These are phyloP conservation scores for Aplosporella prunicola DNA, from an alignment of 2,329 filamentous ascomycete genomes.

Conservation along the genomic window DNA sequence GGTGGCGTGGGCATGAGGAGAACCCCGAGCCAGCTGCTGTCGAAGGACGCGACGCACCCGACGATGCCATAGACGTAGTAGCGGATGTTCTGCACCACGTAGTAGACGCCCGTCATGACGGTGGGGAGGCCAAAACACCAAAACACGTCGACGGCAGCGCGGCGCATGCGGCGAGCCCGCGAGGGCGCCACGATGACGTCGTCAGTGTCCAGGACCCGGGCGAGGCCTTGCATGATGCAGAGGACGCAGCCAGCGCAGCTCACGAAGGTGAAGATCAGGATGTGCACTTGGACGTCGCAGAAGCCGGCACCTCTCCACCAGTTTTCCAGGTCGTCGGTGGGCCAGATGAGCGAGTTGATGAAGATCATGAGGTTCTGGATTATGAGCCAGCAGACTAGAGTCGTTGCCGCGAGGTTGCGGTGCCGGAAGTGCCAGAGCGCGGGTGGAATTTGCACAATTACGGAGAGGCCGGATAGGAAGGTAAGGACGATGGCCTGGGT, in stretches of 20 bases:
- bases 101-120: slow-evolving; percentile 47
- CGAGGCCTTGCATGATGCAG: slow-evolving; percentile 52
- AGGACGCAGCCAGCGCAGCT: slow-evolving; percentile 44
- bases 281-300: slow-evolving; percentile 55
- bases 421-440: slow-evolving; percentile 52
- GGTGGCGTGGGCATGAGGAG: slow-evolving; percentile 49
- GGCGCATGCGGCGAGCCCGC: slow-evolving; percentile 37
- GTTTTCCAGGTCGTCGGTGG: slow-evolving; percentile 42
- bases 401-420: slow-evolving; percentile 50
- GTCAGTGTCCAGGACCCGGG: slow-evolving; percentile 51
- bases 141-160: slow-evolving; percentile 41
- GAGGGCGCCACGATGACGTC: slow-evolving; percentile 43
- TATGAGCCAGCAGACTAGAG: slow-evolving; percentile 47
- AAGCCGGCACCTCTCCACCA: slow-evolving; percentile 52
- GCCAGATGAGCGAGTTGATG: slow-evolving; percentile 57
- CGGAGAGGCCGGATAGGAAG: slow-evolving; percentile 39
- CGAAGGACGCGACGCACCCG: slow-evolving; percentile 48
- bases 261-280: slow-evolving; percentile 45
- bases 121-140: slow-evolving; percentile 49
- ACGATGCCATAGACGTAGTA: slow-evolving; percentile 50
- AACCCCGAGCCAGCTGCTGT: slow-evolving; percentile 49
- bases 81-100: slow-evolving; percentile 49
- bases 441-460: slow-evolving; percentile 47
- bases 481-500: slow-evolving; percentile 36
- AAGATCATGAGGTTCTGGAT: slow-evolving; percentile 49